Evolutionary conservation across 768 basidiomycete species (phyloP).

Genomic region (Chlorophyllum brunneum): DNA sequence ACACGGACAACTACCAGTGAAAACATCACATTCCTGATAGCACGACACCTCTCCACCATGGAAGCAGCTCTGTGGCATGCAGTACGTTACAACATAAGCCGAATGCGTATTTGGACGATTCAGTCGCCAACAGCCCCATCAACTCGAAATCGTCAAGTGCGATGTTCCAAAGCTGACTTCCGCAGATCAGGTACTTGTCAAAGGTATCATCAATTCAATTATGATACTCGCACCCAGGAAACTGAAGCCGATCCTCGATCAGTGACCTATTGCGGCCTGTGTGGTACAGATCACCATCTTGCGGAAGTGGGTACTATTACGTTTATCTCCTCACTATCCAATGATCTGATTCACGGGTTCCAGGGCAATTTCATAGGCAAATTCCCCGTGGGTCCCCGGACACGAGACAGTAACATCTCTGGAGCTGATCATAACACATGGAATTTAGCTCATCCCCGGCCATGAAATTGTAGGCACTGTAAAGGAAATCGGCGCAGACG

Average conservation of each 20-base stretch:
- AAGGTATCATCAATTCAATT: constrained; percentile 32
- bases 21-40: too few relatives aligned
- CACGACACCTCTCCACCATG: not conserved
- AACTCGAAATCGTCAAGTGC: constrained; percentile 49
- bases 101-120: not conserved
- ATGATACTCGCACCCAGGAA: not conserved
- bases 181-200: constrained; percentile 53
- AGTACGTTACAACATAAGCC: not conserved
- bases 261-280: constrained; percentile 49
- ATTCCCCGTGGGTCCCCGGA: constrained; percentile 50
- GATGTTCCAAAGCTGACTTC: constrained; percentile 46
- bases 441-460: constrained; percentile 36
- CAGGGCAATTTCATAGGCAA: constrained; percentile 66
- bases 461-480: constrained; percentile 62
- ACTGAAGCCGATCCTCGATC: not conserved
- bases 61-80: constrained; percentile 10
- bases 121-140: constrained; percentile 32
- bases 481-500: constrained; percentile 76
- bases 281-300: constrained; percentile 60
- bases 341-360: constrained; percentile 12
- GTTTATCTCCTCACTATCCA: not conserved
- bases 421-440: not conserved
- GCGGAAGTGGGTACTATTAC: constrained; percentile 42
- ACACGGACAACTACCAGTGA: too few relatives aligned
- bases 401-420: not conserved